Evolutionary conservation across 1,139 yeast genomes (phyloP).

Genomic region (Spathaspora jeffriesii): DNA sequence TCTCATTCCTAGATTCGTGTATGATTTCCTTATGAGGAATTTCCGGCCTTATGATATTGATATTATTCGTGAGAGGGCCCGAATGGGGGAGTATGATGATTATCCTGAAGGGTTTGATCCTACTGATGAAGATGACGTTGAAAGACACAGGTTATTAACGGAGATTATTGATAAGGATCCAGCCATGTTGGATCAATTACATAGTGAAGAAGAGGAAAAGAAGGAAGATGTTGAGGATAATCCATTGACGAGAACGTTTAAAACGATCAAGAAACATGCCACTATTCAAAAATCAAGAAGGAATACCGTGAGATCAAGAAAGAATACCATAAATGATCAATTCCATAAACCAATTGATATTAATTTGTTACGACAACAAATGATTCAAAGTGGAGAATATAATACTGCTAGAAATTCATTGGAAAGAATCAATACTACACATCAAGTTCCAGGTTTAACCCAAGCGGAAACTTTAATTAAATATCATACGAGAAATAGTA

Average conservation of each 20-base stretch:
- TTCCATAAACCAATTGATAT: constrained; percentile 37
- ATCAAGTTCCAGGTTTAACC: constrained; percentile 51
- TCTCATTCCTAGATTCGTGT: constrained; percentile 73
- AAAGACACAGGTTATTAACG: constrained; percentile 39
- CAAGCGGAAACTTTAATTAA: constrained; percentile 51
- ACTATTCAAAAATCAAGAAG: constrained; percentile 24
- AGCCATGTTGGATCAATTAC: constrained; percentile 33
- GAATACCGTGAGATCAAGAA: constrained; percentile 28
- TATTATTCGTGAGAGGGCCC: constrained; percentile 76
- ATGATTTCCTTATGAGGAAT: constrained; percentile 62
- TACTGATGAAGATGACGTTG: constrained; percentile 50
- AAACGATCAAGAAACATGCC: constrained; percentile 29
- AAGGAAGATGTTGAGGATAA: constrained; percentile 18
- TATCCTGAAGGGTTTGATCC: constrained; percentile 62
- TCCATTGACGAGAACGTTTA: constrained; percentile 33
- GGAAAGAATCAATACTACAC: constrained; percentile 45
- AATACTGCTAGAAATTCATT: constrained; percentile 32
- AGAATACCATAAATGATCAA: constrained; percentile 31
- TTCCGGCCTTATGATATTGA: constrained; percentile 80
- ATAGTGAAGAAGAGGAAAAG: constrained; percentile 19
- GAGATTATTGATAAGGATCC: constrained; percentile 38
- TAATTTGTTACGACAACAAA: constrained; percentile 39
- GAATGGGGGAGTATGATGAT: no score
- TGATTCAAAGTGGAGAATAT: constrained; percentile 43
- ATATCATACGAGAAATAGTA: constrained; percentile 44